phyloP scores from a whole-genome alignment of 805 yeast species.

The Kazachstania psychrophila region DNA sequence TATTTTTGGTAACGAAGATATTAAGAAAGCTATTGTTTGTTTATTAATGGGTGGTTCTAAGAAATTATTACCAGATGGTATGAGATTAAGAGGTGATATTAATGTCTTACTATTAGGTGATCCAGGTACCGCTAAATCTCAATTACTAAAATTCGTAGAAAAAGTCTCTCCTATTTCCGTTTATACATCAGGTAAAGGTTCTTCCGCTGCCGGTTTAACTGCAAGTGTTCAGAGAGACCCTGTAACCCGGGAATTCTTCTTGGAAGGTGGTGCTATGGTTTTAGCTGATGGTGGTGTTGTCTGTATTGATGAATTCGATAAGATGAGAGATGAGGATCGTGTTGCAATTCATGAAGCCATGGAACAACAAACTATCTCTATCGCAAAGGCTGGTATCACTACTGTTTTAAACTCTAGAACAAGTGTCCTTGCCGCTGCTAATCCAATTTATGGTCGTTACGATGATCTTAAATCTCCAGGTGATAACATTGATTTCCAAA shows the following conservation, averaged over 20 bases:
- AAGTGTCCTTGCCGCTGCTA: slow-evolving; percentile 94
- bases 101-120: slow-evolving; percentile 91
- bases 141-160: slow-evolving; percentile 87
- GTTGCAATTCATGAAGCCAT: slow-evolving; percentile 99
- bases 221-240: slow-evolving; percentile 95
- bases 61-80: slow-evolving; percentile 86
- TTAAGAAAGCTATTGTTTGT: slow-evolving; percentile 89
- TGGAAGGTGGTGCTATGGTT: slow-evolving; percentile 99
- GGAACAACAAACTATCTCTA: slow-evolving; percentile 99
- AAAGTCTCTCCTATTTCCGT: slow-evolving; percentile 90
- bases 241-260: slow-evolving; percentile 77
- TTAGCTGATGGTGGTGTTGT: slow-evolving; percentile 98
- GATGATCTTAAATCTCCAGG: slow-evolving; percentile 96
- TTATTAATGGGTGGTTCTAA: slow-evolving; percentile 90
- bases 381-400: slow-evolving; percentile 98
- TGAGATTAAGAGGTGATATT: slow-evolving; percentile 94
- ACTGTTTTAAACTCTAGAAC: slow-evolving; percentile 94
- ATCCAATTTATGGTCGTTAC: slow-evolving; percentile 93
- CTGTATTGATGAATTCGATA: slow-evolving; percentile 97
- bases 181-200: slow-evolving; percentile 97
- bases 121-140: slow-evolving; percentile 99
- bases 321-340: slow-evolving; percentile 98
- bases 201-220: slow-evolving; percentile 98
- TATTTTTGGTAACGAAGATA: slow-evolving; percentile 87
- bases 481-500: slow-evolving; percentile 95